Evolutionary conservation across 495 filamentous ascomycete genomes (phyloP), one percentile per base, ranked within the genome.

Genomic region (Physcia stellaris): DNA sequence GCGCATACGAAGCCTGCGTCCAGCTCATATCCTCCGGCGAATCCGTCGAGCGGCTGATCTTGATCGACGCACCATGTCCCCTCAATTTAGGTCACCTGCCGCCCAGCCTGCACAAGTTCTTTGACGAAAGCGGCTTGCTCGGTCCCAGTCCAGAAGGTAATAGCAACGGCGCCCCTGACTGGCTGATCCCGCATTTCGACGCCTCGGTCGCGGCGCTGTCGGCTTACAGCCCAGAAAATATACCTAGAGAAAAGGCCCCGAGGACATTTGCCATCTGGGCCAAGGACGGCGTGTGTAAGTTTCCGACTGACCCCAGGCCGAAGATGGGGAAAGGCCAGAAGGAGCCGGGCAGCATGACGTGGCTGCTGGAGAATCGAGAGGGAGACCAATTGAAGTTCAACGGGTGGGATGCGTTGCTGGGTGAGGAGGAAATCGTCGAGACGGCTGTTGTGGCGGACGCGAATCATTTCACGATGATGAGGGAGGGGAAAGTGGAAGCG

Each of bases 1-100:
- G 84, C 45, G 86, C 86, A 20, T 94, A 83, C 53, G 83, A 90
- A 52, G 79, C 81, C 19, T 74, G 76, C 19, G 72, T 73, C 37
- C 74, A 84, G 41, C 65, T 92, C n/a, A 36, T 56, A 15, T 65
- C 72, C 36, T 62, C 67, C 12, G 75, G 75, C 17, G 80, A 87
- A 24, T 31, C 40, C 3, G 79, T 90, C 27, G 77, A 52, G 1
- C 19, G 38, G 2, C 51, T 70, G 0, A 42, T 67, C 6, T 39
- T 65, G 2, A 45, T 67, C 18, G 62, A 67, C 36, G 46, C 51
- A 1, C 62, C 60, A 4, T 18, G 13, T 10, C 62, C 60, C 0
- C 35, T 55, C 5, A 51, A 47, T 2, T 49, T 62, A 2, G 43
- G 54, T 19, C 49, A 46, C n/a, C 53, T 53, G n/a, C 62, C 62